Base-by-base conservation (phyloP, 2,329 filamentous ascomycete genomes). In the Verticillium nonalfalfae region DNA sequence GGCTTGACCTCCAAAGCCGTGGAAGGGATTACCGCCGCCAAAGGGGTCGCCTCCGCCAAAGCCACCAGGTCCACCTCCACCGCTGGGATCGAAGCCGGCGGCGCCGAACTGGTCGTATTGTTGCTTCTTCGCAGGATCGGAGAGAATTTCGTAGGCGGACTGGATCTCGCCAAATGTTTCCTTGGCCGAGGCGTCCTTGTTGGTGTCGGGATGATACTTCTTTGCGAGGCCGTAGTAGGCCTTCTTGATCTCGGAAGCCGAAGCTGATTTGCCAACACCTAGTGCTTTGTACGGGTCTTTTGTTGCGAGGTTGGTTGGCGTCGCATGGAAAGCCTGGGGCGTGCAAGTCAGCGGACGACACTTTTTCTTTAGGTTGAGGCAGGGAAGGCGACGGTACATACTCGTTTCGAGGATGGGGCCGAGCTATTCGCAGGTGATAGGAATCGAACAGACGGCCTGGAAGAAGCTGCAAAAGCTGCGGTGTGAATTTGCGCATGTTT, bases 151-250 rank as follows among this genome's bases (percentile, higher is more conserved):
- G 76, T 99, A 99, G 31, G 95, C 92, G 36, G 90, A 86, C 75
- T 99, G 95, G 60, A 96, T 91, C 68, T 97, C 94, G 65, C 89
- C 85, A 70, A 99, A 99, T 70, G 90, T 94, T 69, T 98, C 95
- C 74, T 98, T 98, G 39, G 95, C 93, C n/a, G 81, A 84, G 2
- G 91, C 75, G 68, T 98, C 95, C 75, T 98, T 98, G 81, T 98
- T 99, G 39, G 95, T 98, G 74, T 99, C 95, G 9, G 95, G 95
- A 71, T 99, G 95, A 73, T 87, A 99, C 72, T 98, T 99, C 77
- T 99, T 99, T 21, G 95, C 95, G 62, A 98, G 81, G 58, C 93
- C 91, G 73, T 99, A 99, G 80, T 99, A 99, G 3, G 95, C 93
- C 75, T 97, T 98, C 75, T 99, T 99, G 74, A 99, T 98, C 39